Base-by-base conservation (phyloP, 176 grass and related monocot genomes). In the Cenchrus americanus region DNA sequence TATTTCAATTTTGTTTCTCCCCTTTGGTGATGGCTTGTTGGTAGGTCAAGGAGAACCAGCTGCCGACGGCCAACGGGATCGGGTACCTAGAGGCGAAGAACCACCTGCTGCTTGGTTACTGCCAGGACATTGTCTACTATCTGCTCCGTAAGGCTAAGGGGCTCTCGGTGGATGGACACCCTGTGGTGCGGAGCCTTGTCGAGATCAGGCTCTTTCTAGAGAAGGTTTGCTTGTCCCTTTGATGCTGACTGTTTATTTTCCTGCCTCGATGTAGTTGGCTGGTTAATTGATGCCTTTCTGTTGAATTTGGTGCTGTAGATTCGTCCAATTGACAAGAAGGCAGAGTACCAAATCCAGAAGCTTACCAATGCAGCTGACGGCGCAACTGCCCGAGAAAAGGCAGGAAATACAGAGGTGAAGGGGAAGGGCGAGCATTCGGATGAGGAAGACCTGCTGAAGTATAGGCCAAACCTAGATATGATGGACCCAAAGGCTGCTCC, bases 261-360 rank as follows among this genome's bases (percentile, higher is more conserved):
- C 41, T 47, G 59, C 11, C 67, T 70, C 14, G 0, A 2, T 65
- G 15, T 42, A 40, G 34, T 4, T 87, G 17, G 18, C 52, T 75
- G 15, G 80, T 67, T n/a, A 11, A 78, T 3, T 49, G 47, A 74
- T 79, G 51, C 0, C 58, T 47, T 51, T 54, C 23, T 82, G 27
- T 75, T 80, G 41, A 87, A 73, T 87, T 58, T 17, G 51, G 37
- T 62, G 30, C 1, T 4, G 13, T 86, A 99, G 93, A 92, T 96
- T 80, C 93, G 91, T 46, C 93, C 93, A 0, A 92, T 99, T 80
- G 93, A 99, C 87, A 95, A 95, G 62, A 98, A 98, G 89, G 80
- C 91, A 0, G 91, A 92, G 57, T 95, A 95, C 91, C 96, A 95
- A 90, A 87, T 92, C 61, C 93, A 95, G 73, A 98, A 98, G 83